Conservation (phyloP, 2,329 filamentous ascomycete genomes). For the Grosmannia clavigera region DNA sequence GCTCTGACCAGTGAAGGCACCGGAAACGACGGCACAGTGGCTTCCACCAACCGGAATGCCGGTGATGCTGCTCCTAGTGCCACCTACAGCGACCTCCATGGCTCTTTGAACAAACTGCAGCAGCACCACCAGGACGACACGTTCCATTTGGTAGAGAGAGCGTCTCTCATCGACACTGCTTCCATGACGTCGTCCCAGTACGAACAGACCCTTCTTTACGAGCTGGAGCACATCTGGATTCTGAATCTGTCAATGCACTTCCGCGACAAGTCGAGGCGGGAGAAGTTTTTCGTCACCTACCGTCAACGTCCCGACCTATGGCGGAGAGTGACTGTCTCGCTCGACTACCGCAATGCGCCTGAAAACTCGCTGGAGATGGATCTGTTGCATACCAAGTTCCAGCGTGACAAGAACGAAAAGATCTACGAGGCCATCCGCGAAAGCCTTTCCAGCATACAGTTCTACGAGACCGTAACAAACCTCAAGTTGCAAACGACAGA, state of each 20-base stretch:
- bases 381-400: slow-evolving; percentile 62
- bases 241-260: slow-evolving; percentile 98
- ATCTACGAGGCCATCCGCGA: slow-evolving; percentile 94
- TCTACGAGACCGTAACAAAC: slow-evolving; percentile 92
- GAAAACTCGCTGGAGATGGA: slow-evolving; percentile 77
- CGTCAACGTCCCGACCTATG: slow-evolving; percentile 67
- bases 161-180: slow-evolving; percentile 24
- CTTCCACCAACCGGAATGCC: neutral
- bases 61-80: neutral
- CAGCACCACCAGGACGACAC: neutral
- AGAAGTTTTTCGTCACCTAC: slow-evolving; percentile 97
- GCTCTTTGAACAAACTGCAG: neutral
- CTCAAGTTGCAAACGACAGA: slow-evolving; percentile 84
- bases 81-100: neutral
- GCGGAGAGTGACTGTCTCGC: slow-evolving; percentile 82
- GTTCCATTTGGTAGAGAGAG: slow-evolving; percentile 5
- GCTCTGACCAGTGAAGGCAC: neutral
- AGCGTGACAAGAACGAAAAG: slow-evolving; percentile 81
- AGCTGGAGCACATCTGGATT: slow-evolving; percentile 85
- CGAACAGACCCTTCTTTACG: slow-evolving; percentile 57
- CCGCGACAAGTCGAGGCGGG: slow-evolving; percentile 77
- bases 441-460: slow-evolving; percentile 84
- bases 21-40: neutral
- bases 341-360: slow-evolving; percentile 77
- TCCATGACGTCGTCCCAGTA: slow-evolving; percentile 42